Conservation (phyloP, 306 rosid genomes). For the Vigna reflexopilosa region DNA sequence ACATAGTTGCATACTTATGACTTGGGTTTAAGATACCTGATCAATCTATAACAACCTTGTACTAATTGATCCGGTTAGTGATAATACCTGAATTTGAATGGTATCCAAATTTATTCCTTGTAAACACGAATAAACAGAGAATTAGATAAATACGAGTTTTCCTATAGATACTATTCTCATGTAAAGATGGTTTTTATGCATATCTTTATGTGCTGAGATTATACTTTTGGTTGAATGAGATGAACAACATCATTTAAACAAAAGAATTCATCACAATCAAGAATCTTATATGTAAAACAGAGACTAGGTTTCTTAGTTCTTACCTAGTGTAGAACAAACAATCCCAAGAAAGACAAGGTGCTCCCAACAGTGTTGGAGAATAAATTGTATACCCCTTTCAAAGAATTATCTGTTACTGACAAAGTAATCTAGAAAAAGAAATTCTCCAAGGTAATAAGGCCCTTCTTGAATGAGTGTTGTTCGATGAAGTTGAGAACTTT, state of each 20-base stretch:
- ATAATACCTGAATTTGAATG: neutral
- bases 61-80: neutral
- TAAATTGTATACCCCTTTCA: neutral
- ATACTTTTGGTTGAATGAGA: neutral
- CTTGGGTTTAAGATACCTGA: neutral
- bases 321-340: neutral
- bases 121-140: neutral
- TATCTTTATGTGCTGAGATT: neutral
- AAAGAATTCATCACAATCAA: neutral
- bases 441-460: neutral
- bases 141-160: neutral
- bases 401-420: too few relatives aligned
- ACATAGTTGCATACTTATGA: neutral
- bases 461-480: neutral
- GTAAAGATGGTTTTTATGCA: neutral
- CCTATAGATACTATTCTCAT: neutral
- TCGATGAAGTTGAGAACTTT: neutral
- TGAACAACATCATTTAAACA: neutral
- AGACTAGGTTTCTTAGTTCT: slow-evolving; percentile 1
- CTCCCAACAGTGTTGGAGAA: neutral
- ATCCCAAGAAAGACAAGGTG: neutral
- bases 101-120: neutral
- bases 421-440: neutral
- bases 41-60: neutral
- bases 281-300: neutral